A percentile compares a stretch with the other conserved stretches of the same genome.
Conservation (phyloP, 495 filamentous ascomycete genomes). For the Cenococcum geophilum region DNA sequence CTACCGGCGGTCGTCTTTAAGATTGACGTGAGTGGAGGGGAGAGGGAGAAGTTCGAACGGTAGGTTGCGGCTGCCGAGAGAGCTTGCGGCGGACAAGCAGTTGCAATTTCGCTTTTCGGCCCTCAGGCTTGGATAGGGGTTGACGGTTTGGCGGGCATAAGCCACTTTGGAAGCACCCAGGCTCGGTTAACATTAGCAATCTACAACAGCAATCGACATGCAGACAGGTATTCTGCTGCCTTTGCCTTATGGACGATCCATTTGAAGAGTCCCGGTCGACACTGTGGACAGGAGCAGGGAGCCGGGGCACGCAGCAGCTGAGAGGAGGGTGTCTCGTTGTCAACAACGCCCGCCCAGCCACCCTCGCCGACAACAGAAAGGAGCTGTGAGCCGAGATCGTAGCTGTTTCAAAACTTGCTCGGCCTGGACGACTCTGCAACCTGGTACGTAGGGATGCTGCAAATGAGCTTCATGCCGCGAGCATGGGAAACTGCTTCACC, state of each 20-base stretch:
- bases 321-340: not conserved
- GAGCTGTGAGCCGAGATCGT: not conserved
- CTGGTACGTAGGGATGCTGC: constrained; percentile 6
- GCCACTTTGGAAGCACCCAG: not conserved
- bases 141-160: not conserved
- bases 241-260: constrained; percentile 3
- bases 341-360: constrained; percentile 4
- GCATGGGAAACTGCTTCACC: constrained; percentile 4
- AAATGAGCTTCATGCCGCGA: constrained; percentile 6
- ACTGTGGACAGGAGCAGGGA: not conserved
- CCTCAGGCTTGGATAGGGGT: not conserved
- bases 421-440: constrained; percentile 7
- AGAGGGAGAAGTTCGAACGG: not conserved
- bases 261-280: not conserved
- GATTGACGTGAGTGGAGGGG: not conserved
- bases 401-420: constrained; percentile 3
- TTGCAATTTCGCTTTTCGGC: not conserved
- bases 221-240: not conserved
- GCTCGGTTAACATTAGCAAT: not conserved
- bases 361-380: constrained; percentile 4
- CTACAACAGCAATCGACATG: not conserved
- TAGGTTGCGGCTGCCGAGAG: not conserved
- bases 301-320: not conserved
- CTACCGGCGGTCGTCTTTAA: not conserved
- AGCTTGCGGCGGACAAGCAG: not conserved